Evolutionary conservation across 768 basidiomycete species (phyloP).

Genomic region (Phallus indusiatus): DNA sequence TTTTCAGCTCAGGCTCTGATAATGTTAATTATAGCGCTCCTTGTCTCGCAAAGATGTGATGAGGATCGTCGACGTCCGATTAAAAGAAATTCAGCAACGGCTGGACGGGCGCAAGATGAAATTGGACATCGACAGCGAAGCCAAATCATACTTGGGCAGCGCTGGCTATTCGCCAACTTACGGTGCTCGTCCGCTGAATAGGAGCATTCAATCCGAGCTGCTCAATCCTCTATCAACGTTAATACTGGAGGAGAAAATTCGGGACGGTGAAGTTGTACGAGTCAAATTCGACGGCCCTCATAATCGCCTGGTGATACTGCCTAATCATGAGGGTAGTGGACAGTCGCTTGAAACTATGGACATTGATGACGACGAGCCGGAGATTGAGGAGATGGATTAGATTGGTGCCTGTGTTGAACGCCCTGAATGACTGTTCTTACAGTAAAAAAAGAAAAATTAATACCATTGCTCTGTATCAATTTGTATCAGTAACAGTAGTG

Average conservation of each 20-base stretch:
- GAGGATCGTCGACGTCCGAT: slow-evolving; percentile 81
- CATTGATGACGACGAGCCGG: slow-evolving; percentile 54
- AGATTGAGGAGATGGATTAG: slow-evolving; percentile 66
- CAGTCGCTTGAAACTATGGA: slow-evolving; percentile 38
- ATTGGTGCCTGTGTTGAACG: not conserved
- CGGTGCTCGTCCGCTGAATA: slow-evolving; percentile 87
- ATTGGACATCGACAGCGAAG: slow-evolving; percentile 64
- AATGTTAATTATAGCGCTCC: slow-evolving; percentile 44
- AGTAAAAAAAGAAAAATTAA: too few relatives aligned
- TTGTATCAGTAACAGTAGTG: not conserved
- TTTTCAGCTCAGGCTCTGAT: slow-evolving; percentile 22
- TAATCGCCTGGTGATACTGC: slow-evolving; percentile 67
- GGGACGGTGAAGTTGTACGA: slow-evolving; percentile 69
- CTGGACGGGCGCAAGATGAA: slow-evolving; percentile 73
- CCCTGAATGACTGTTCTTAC: too few relatives aligned
- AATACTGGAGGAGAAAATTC: slow-evolving; percentile 73
- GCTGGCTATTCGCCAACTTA: slow-evolving; percentile 75
- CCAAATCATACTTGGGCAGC: slow-evolving; percentile 67
- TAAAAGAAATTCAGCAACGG: slow-evolving; percentile 78
- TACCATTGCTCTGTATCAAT: too few relatives aligned
- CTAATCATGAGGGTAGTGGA: slow-evolving; percentile 64
- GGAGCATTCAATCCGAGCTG: slow-evolving; percentile 85
- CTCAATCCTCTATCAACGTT: slow-evolving; percentile 83
- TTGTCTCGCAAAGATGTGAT: slow-evolving; percentile 69
- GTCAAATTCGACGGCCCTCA: slow-evolving; percentile 74